phyloP scores from a whole-genome alignment of 164 flowering plant species.

The Vitis amurensis region DNA sequence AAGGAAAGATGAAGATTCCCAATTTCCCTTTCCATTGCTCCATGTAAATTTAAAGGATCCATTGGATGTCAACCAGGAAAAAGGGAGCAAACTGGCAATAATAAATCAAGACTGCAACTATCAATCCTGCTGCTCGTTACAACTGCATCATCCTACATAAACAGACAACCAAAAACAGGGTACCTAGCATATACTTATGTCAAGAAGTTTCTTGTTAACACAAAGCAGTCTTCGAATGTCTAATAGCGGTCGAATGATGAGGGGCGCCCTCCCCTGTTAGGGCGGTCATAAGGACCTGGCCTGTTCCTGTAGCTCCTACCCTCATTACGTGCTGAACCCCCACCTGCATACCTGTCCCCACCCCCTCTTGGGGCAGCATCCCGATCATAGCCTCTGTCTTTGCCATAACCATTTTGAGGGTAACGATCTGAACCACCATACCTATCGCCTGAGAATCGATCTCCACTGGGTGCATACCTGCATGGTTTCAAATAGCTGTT shows the following conservation, averaged over 20 bases:
- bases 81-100: no score
- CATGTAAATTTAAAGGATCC: no score
- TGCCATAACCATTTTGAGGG: conserved; percentile 66
- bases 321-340: conserved; percentile 68
- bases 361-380: conserved; percentile 64
- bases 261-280: conserved; percentile 64
- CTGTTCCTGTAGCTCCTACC: conserved; percentile 69
- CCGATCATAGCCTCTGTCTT: conserved; percentile 72
- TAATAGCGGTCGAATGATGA: conserved; percentile 74
- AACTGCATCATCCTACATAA: conserved; percentile 4
- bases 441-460: conserved; percentile 62
- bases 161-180: neutral
- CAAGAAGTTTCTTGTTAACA: neutral
- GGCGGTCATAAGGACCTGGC: conserved; percentile 85
- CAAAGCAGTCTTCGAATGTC: neutral
- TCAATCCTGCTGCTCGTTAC: neutral
- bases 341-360: conserved; percentile 55
- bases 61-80: no score
- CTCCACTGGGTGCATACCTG: conserved; percentile 38
- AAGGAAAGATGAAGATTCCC: no score
- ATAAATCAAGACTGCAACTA: no score
- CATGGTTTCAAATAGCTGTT: neutral
- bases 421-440: conserved; percentile 47
- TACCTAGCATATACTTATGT: neutral
- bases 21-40: no score